Conservation (phyloP, 2,329 filamentous ascomycete species). For the Fusarium sp. region DNA sequence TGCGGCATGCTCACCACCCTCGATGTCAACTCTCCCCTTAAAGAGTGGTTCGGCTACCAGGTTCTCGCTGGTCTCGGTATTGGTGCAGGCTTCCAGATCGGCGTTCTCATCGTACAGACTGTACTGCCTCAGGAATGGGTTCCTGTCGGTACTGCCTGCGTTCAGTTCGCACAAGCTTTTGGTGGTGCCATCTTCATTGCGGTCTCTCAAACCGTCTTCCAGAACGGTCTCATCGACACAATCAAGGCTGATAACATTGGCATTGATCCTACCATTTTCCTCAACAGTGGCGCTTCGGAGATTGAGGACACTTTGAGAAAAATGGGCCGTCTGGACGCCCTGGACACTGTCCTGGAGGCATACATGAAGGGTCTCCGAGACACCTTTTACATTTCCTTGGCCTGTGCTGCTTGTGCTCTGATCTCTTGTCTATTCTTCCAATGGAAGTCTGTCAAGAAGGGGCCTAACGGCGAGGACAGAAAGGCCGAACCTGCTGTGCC, state of each 20-base stretch:
- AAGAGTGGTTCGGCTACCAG: conserved; percentile 69
- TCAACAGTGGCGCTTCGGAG: conserved; percentile 65
- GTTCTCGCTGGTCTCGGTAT: conserved; percentile 66
- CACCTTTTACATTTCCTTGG: conserved; percentile 64
- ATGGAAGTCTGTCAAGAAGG: conserved; percentile 67
- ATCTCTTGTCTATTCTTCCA: conserved; percentile 57
- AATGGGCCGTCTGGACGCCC: conserved; percentile 56
- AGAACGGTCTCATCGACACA: conserved; percentile 68
- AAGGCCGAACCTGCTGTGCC: conserved; percentile 44
- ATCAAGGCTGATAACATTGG: conserved; percentile 59
- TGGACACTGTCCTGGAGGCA: conserved; percentile 58
- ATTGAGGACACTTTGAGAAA: conserved; percentile 58
- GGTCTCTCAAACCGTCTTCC: conserved; percentile 74
- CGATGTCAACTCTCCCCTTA: conserved; percentile 57
- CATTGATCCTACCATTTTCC: conserved; percentile 61
- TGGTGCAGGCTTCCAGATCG: conserved; percentile 61
- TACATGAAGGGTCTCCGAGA: conserved; percentile 63
- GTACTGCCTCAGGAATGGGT: conserved; percentile 61
- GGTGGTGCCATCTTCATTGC: conserved; percentile 74
- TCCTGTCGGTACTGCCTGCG: conserved; percentile 62
- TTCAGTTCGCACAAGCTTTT: conserved; percentile 72
- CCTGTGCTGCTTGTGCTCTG: conserved; percentile 60
- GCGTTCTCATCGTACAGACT: conserved; percentile 64
- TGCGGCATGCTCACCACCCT: conserved; percentile 67
- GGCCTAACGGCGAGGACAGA: conserved; percentile 45